phyloP scores from a whole-genome alignment of 2,329 filamentous ascomycete genomes.

The Fusarium xyrophilum region DNA sequence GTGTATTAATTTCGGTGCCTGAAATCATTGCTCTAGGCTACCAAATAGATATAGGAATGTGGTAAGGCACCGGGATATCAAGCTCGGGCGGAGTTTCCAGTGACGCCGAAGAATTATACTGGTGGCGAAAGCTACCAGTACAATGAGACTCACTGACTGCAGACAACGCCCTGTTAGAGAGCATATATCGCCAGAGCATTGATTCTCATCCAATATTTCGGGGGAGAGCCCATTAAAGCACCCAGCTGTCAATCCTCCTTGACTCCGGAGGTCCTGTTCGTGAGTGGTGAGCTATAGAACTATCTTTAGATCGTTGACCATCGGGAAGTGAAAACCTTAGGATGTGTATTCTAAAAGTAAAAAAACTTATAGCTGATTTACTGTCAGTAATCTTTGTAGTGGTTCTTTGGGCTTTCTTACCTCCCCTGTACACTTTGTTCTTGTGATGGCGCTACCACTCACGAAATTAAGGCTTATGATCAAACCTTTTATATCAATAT shows the following conservation, averaged over 20 bases:
- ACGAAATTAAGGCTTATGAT: neutral
- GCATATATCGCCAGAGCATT: neutral
- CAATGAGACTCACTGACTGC: neutral
- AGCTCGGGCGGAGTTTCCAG: neutral
- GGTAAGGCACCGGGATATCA: neutral
- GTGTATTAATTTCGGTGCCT: neutral
- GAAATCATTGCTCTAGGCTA: neutral
- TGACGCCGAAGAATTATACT: neutral
- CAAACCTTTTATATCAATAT: neutral
- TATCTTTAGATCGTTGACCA: neutral
- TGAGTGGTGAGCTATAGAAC: neutral
- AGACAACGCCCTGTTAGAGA: neutral
- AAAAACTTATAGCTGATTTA: neutral
- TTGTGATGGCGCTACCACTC: neutral
- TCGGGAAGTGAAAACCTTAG: neutral
- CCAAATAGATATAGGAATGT: neutral
- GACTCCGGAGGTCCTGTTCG: neutral
- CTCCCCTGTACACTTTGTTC: neutral
- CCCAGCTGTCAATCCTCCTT: neutral
- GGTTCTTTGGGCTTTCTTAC: neutral
- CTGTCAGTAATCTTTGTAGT: neutral
- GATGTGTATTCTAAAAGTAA: neutral
- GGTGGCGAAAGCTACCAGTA: neutral
- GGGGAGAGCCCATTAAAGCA: neutral
- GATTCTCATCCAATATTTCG: neutral